Evolutionary conservation across 257 asterid genomes (phyloP), one percentile per base, ranked within the genome.

Genomic region (Nicotiana attenuata): DNA sequence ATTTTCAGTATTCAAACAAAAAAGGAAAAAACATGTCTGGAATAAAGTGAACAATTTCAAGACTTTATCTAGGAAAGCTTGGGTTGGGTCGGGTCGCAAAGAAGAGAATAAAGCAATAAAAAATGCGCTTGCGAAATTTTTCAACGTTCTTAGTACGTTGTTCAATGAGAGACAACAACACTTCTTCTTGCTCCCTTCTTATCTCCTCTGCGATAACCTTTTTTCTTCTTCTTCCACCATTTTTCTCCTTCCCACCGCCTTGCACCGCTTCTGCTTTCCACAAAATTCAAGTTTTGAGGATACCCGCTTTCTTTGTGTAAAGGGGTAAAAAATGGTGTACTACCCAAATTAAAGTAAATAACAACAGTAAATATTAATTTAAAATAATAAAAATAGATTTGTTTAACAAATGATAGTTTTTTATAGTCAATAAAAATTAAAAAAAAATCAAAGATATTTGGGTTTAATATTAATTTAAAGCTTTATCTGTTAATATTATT

Each of bases 141-240:
- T 69, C 78, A 16, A 83, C 84, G n/a, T 80, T 65, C 47, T 69
- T 80, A 7, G 84, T 20, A 11, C 81, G 84, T 29, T 84, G 86
- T 10, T 71, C 64, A 69, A 80, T 3, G 31, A 84, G 81, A 71
- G 56, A 71, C 71, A 66, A 14, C 11, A 82, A 68, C 14, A 68
- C 85, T 65, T 76, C 81, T 82, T 82, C 77, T 61, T 64, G 59
- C 41, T 78, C 88, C 57, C 86, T 84, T 35, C 82, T 79, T 3
- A 78, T 61, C 6, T 76, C 81, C 61, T 77, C 77, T 38, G 77
- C 85, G 38, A 55, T 64, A 15, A 75, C 86, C 7, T 76, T 75
- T 29, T 45, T 29, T 45, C 80, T 65, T 82, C 69, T 77, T 76
- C 69, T 26, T 64, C 55, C 45, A 35, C 22, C 78, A 45, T 71